phyloP scores from a whole-genome alignment of 371 early-diverging fungal species.

The Dichotomocladium elegans region DNA sequence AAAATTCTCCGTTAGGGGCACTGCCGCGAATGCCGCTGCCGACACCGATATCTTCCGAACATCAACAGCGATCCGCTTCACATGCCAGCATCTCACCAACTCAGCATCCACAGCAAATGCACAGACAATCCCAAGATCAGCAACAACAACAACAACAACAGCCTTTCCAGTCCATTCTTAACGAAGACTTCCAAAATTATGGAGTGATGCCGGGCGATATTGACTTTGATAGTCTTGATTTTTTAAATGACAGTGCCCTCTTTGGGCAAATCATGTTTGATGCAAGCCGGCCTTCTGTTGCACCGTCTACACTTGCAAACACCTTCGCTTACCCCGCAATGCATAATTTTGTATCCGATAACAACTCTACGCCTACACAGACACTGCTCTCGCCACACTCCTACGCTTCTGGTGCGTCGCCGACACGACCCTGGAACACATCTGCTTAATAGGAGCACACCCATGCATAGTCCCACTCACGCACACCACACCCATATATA shows the following conservation, averaged over 20 bases:
- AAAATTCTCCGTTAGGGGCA: not conserved
- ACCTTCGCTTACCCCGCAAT: slow-evolving; percentile 3
- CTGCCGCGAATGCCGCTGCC: not conserved
- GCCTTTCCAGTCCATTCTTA: not conserved
- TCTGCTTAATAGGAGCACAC: too few species aligned
- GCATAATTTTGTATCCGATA: slow-evolving; percentile 1
- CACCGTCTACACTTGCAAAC: not conserved
- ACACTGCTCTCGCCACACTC: too few species aligned
- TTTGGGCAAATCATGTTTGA: slow-evolving; percentile 50
- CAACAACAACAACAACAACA: not conserved
- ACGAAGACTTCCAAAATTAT: not conserved
- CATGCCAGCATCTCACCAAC: not conserved
- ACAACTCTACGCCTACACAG: not conserved
- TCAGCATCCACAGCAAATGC: not conserved
- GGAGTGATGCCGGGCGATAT: slow-evolving; percentile 4
- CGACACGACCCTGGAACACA: too few species aligned
- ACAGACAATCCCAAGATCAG: not conserved
- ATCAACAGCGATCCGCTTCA: not conserved
- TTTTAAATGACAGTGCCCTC: slow-evolving; percentile 31
- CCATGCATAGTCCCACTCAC: too few species aligned
- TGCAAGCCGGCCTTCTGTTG: slow-evolving; percentile 7
- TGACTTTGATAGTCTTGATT: slow-evolving; percentile 39
- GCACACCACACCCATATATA: too few species aligned
- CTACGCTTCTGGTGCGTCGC: too few species aligned
- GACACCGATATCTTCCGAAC: too few species aligned